phyloP scores from a whole-genome alignment of 2,329 filamentous ascomycete genomes.

The Trichoderma sp. region DNA sequence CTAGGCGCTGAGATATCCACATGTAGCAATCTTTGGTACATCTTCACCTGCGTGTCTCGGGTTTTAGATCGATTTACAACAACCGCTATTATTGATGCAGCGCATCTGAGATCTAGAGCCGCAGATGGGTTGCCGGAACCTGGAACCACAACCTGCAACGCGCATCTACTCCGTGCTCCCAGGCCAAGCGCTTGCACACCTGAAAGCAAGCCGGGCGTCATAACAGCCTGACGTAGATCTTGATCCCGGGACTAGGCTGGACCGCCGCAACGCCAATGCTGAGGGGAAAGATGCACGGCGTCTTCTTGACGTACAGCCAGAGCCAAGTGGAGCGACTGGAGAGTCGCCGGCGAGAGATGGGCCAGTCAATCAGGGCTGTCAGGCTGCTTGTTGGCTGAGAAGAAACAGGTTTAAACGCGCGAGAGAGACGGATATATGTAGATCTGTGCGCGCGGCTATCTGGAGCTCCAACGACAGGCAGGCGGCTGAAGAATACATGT shows the following conservation, averaged over 20 bases:
- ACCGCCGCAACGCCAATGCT: neutral
- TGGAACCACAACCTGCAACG: neutral
- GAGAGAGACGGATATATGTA: neutral
- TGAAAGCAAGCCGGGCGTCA: conserved; percentile 8
- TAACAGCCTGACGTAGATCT: conserved; percentile 12
- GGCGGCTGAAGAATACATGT: neutral
- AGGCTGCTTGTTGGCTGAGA: neutral
- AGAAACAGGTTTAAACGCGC: neutral
- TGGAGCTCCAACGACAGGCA: neutral
- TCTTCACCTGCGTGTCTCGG: neutral
- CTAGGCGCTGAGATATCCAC: neutral
- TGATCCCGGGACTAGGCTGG: neutral
- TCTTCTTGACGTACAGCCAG: neutral
- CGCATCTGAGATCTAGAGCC: neutral
- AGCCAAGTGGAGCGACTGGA: neutral
- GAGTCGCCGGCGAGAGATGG: neutral
- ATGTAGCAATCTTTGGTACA: neutral
- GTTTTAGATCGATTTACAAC: neutral
- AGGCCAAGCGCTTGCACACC: conserved; percentile 13
- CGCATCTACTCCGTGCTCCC: neutral
- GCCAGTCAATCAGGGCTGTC: neutral
- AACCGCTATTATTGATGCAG: neutral
- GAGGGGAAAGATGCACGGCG: conserved; percentile 11
- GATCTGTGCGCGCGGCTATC: neutral
- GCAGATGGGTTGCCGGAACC: neutral